Evolutionary conservation across 2,329 filamentous ascomycete species (phyloP), one percentile per base, ranked within the genome.

Genomic region (Claviceps maximensis): DNA sequence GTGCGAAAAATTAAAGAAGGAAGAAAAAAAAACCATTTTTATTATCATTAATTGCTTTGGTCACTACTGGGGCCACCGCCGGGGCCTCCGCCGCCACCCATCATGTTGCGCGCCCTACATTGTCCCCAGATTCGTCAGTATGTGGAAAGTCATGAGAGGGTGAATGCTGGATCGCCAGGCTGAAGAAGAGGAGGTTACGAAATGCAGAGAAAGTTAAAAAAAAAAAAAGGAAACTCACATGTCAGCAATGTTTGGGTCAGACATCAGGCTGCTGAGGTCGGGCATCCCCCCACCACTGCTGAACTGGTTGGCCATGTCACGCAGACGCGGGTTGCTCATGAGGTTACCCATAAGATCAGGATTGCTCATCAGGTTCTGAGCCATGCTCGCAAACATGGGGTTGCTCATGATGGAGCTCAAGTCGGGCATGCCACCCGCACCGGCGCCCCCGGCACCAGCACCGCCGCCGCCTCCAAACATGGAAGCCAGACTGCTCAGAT

Each of bases 311-410:
- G 89, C 89, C 89, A 96, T 91, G 65, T 94, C 82, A 53, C 87
- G 79, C 57, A 97, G 73, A 56, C 84, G 80, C 3, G 93, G 93
- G 75, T 98, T 97, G 76, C 76, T 89, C 90, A 98, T 95, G 54
- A 98, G 71, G 68, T 89, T 93, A 66, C 76, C 79, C 82, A 97
- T 86, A 75, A 90, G 82, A 10, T 95, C 87, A 0, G 93, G 93
- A 73, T 98, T 96, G 72, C 83, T 88, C 93, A 97, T 97, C 53
- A 98, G 71, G 70, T 88, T 95, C 75, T 96, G 89, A 4, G 93
- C 93, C 89, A 97, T 96, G 72, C 80, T 87, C 50, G 89, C 82
- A 73, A 98, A 95, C 93, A 97, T 97, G 53, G 93, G 93, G 74
- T 97, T 98, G 75, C 76, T 89, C 89, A 97, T 95, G 68, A 98